Conservation (phyloP, 345 rosid species). For the Hibiscus mutabilis region DNA sequence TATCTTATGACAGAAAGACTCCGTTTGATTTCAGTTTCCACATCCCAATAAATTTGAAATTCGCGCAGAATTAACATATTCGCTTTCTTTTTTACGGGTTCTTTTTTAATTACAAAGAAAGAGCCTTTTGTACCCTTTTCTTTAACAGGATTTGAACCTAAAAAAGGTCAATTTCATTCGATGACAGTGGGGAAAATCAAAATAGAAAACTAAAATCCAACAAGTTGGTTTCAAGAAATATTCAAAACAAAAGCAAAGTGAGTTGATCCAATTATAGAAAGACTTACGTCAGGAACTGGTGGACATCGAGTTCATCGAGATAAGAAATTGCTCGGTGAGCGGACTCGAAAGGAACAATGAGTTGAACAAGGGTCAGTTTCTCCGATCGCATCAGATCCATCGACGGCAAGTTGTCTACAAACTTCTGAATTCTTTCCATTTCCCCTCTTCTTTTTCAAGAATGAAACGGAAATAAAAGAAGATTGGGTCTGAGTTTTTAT, state of each 20-base stretch:
- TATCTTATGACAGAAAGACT: too few relatives aligned
- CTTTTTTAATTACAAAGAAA: background rate
- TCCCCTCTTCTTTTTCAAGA: constrained; percentile 14
- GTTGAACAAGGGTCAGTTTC: constrained; percentile 85
- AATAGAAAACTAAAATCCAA: too few relatives aligned
- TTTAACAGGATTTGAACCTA: too few relatives aligned
- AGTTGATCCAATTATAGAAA: constrained; percentile 31
- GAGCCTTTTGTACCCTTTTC: too few relatives aligned
- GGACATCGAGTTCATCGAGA: constrained; percentile 38
- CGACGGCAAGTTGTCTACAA: constrained; percentile 61
- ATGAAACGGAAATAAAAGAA: constrained; percentile 13
- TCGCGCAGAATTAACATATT: too few relatives aligned
- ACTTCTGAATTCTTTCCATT: constrained; percentile 33
- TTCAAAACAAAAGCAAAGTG: constrained; percentile 11
- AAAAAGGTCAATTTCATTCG: too few relatives aligned
- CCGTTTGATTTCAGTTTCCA: too few relatives aligned
- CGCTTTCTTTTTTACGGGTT: too few relatives aligned
- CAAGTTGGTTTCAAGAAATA: constrained; percentile 33
- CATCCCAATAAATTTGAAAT: too few relatives aligned
- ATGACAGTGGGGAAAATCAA: too few relatives aligned
- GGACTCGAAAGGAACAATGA: constrained; percentile 83
- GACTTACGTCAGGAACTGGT: constrained; percentile 68
- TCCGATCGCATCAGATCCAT: constrained; percentile 99
- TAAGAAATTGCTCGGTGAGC: constrained; percentile 76
- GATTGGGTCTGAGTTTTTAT: constrained; percentile 4